Evolutionary conservation across 306 rosid species (phyloP).

Genomic region (Dryas alaskensis): DNA sequence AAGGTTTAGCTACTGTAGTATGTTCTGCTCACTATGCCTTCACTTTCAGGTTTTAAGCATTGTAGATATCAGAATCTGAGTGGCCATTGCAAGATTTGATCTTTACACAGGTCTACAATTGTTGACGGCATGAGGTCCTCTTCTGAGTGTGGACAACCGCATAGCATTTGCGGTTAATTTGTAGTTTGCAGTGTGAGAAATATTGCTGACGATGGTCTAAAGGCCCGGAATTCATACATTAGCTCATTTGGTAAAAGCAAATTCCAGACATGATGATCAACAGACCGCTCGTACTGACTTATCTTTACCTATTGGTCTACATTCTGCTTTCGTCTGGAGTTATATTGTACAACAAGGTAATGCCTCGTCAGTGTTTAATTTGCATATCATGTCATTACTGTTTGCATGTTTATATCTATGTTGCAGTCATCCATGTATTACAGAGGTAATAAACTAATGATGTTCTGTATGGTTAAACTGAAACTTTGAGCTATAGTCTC

Average conservation of each 20-base stretch:
- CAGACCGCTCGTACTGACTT: slow-evolving; percentile 75
- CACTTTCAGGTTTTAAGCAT: slow-evolving; percentile 18
- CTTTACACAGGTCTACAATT: neutral
- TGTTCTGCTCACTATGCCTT: neutral
- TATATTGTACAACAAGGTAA: slow-evolving; percentile 93
- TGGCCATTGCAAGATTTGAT: slow-evolving; percentile 20
- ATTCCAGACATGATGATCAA: slow-evolving; percentile 49
- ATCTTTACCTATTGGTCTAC: slow-evolving; percentile 73
- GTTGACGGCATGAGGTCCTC: slow-evolving; percentile 14
- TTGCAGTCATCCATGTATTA: neutral
- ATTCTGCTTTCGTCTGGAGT: slow-evolving; percentile 90
- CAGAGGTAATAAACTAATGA: neutral
- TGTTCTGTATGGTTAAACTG: neutral
- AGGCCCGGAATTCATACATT: neutral
- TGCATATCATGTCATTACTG: neutral
- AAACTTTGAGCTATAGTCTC: neutral
- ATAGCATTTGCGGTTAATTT: neutral
- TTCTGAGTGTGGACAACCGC: neutral
- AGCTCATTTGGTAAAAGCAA: neutral
- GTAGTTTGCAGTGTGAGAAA: slow-evolving; percentile 2
- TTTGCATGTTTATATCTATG: neutral
- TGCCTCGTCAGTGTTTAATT: neutral
- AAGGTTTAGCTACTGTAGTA: neutral
- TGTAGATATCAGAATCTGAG: slow-evolving; percentile 5
- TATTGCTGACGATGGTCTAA: slow-evolving; percentile 17